Conservation (phyloP, 441 rosid species). For the Capsella rubella region DNA sequence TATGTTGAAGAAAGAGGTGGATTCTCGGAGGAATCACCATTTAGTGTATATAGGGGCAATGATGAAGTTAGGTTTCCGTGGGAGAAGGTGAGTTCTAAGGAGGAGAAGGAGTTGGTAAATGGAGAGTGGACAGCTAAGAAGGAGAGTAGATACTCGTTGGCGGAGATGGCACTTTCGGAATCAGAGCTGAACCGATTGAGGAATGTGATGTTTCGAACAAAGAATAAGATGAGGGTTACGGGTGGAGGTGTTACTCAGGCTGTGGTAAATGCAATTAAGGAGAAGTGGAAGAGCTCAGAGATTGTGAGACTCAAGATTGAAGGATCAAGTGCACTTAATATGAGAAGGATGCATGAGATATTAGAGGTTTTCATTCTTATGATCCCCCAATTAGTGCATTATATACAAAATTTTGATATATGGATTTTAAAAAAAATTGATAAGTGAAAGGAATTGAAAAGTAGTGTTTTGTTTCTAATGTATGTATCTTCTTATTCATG, state of each 20-base stretch:
- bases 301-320: constrained; percentile 84
- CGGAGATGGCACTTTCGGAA: constrained; percentile 79
- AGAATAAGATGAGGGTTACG: constrained; percentile 65
- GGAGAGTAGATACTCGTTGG: constrained; percentile 69
- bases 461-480: background rate
- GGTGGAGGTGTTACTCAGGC: constrained; percentile 80
- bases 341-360: constrained; percentile 88
- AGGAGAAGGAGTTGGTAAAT: constrained; percentile 44
- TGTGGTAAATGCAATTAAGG: constrained; percentile 73
- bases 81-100: constrained; percentile 66
- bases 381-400: constrained; percentile 3
- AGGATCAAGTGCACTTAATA: constrained; percentile 86
- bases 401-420: background rate
- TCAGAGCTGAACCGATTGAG: constrained; percentile 80
- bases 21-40: constrained; percentile 57
- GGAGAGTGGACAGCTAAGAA: constrained; percentile 61
- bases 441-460: background rate
- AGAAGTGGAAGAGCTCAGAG: constrained; percentile 82
- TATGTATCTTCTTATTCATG: background rate
- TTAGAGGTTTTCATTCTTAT: constrained; percentile 70
- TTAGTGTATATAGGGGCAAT: constrained; percentile 51
- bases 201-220: constrained; percentile 69
- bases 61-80: constrained; percentile 80
- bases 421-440: background rate
- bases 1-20: constrained; percentile 71